These are phyloP conservation scores for Cadophora sp. DNA, from an alignment of 2,329 filamentous ascomycete species.

Conservation along the genomic window DNA sequence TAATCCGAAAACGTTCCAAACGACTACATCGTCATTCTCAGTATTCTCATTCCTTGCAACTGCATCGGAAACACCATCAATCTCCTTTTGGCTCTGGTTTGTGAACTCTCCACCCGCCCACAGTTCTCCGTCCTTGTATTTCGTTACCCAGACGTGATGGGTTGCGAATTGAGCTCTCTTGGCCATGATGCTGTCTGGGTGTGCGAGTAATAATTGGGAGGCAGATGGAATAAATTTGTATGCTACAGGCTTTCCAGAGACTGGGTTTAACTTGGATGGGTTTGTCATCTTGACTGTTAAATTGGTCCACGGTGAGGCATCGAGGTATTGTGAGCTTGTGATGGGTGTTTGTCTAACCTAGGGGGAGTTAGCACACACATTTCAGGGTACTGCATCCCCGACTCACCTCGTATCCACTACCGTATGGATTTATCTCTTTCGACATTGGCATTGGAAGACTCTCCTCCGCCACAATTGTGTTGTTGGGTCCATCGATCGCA, in stretches of 20 bases:
- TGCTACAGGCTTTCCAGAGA: slow-evolving; percentile 80
- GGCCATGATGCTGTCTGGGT: slow-evolving; percentile 82
- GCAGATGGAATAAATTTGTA: slow-evolving; percentile 91
- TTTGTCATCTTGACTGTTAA: slow-evolving; percentile 91
- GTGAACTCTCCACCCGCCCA: slow-evolving; percentile 47
- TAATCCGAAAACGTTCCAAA: slow-evolving; percentile 92
- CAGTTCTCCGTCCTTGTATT: slow-evolving; percentile 65
- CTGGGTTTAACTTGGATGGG: slow-evolving; percentile 77
- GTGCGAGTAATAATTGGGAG: slow-evolving; percentile 77
- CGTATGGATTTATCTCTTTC: slow-evolving; percentile 56
- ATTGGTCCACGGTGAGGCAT: slow-evolving; percentile 54
- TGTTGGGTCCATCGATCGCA: slow-evolving; percentile 60
- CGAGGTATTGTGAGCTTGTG: slow-evolving; percentile 50
- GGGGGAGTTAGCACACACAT: not conserved
- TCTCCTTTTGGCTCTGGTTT: slow-evolving; percentile 43
- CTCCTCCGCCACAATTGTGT: slow-evolving; percentile 61
- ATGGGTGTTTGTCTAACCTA: slow-evolving; percentile 52
- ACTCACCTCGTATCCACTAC: slow-evolving; percentile 56
- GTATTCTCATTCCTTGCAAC: slow-evolving; percentile 87
- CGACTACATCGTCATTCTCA: slow-evolving; percentile 84
- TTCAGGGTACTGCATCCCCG: not conserved
- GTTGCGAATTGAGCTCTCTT: slow-evolving; percentile 88
- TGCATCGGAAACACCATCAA: slow-evolving; percentile 59
- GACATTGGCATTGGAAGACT: slow-evolving; percentile 55
- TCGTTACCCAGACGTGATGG: slow-evolving; percentile 87